A percentile compares a stretch with the other conserved stretches of the same genome.
Evolutionary conservation across 176 grass and related monocot genomes (phyloP).

Genomic region (Eragrostis nindensis): DNA sequence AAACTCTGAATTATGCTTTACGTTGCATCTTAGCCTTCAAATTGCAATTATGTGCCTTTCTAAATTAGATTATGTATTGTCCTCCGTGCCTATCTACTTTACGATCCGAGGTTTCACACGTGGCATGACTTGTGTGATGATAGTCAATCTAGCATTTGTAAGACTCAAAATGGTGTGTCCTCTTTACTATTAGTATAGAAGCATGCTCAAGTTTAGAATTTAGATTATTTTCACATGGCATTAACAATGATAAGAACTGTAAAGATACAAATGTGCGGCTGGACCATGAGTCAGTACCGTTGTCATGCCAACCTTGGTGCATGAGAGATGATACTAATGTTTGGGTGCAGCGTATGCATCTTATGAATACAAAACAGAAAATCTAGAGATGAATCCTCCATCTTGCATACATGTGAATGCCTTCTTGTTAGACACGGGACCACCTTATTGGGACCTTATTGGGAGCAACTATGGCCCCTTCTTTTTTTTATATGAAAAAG

Average conservation of each 20-base stretch:
- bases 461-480: constrained; percentile 8
- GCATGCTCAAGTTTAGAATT: constrained; percentile 34
- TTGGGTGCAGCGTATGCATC: constrained; percentile 27
- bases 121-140: not conserved
- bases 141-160: not conserved
- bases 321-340: constrained; percentile 23
- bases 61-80: constrained; percentile 28
- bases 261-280: constrained; percentile 17
- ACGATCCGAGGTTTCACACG: not conserved
- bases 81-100: not conserved
- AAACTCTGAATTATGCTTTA: constrained; percentile 1
- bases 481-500: constrained; percentile 44
- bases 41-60: not conserved
- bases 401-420: constrained; percentile 47
- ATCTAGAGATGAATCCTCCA: constrained; percentile 40
- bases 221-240: constrained; percentile 21
- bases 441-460: constrained; percentile 36
- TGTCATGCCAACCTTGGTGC: constrained; percentile 3
- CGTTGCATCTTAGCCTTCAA: not conserved
- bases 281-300: not conserved
- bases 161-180: constrained; percentile 6
- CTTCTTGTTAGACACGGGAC: constrained; percentile 29
- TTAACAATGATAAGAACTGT: constrained; percentile 16
- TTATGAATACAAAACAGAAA: constrained; percentile 33
- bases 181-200: constrained; percentile 31